Evolutionary conservation across 306 rosid genomes (phyloP).

Genomic region (Quercus parvula): DNA sequence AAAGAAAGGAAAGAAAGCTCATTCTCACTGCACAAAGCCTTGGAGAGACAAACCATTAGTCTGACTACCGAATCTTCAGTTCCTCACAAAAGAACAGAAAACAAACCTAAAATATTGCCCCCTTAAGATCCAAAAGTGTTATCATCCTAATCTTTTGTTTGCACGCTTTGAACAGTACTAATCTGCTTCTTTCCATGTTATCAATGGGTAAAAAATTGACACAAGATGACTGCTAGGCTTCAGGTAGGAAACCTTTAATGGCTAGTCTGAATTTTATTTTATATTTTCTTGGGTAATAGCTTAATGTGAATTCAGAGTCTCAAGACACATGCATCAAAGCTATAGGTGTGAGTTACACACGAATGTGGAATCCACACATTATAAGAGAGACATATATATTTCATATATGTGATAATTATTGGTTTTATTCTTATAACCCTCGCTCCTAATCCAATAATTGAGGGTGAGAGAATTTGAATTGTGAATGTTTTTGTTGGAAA

Average conservation of each 20-base stretch:
- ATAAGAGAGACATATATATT: too few species aligned
- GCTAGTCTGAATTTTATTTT: neutral
- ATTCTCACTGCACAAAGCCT: conserved; percentile 61
- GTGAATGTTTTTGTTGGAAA: too few species aligned
- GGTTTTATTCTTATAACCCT: too few species aligned
- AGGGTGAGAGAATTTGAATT: too few species aligned
- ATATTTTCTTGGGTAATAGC: too few species aligned
- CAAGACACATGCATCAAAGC: too few species aligned
- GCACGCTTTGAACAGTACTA: conserved; percentile 49
- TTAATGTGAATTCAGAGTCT: too few species aligned
- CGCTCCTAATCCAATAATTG: too few species aligned
- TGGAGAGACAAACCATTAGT: conserved; percentile 55
- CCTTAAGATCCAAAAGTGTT: conserved; percentile 42
- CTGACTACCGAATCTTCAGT: conserved; percentile 73
- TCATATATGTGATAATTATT: too few species aligned
- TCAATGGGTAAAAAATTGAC: neutral
- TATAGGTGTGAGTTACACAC: too few species aligned
- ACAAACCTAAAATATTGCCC: conserved; percentile 16
- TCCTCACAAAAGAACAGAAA: conserved; percentile 55
- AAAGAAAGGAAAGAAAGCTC: conserved; percentile 71
- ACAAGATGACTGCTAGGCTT: neutral
- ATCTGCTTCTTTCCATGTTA: conserved; percentile 49
- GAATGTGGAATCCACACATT: too few species aligned
- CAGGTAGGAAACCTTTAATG: neutral
- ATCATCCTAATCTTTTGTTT: conserved; percentile 28